phyloP scores from a whole-genome alignment of 305 asterid genomes.

The Rubia tinctorum region DNA sequence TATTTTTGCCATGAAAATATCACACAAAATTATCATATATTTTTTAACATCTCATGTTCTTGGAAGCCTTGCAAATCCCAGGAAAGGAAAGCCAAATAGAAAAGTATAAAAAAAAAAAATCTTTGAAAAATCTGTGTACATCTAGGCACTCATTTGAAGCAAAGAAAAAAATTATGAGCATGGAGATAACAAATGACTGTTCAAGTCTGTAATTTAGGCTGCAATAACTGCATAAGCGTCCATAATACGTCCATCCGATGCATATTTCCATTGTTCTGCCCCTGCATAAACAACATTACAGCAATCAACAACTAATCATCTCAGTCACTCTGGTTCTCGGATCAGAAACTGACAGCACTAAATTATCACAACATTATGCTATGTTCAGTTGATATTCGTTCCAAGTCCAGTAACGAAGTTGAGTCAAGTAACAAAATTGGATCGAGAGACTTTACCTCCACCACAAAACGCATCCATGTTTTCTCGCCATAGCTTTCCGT shows the following conservation, averaged over 20 bases:
- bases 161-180: not conserved
- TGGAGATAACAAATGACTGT: not conserved
- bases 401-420: not conserved
- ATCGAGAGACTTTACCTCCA: constrained; percentile 56
- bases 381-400: too few relatives aligned
- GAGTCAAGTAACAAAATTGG: too few relatives aligned
- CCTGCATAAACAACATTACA: constrained; percentile 26
- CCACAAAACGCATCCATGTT: constrained; percentile 86
- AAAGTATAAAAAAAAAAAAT: not conserved
- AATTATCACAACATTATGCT: too few relatives aligned
- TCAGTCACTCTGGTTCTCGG: too few relatives aligned
- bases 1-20: not conserved
- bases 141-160: constrained; percentile 8
- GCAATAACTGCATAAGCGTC: constrained; percentile 89
- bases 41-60: not conserved
- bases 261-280: constrained; percentile 62
- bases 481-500: constrained; percentile 68
- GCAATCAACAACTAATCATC: constrained; percentile 13
- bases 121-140: not conserved
- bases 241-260: constrained; percentile 94
- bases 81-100: not conserved
- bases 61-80: not conserved
- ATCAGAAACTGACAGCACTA: too few relatives aligned
- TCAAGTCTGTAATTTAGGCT: constrained; percentile 38
- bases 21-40: not conserved